These are phyloP conservation scores for Phaeodactylum tricornutum DNA, from an alignment of 108 stramenopile genomes.

Conservation along the genomic window DNA sequence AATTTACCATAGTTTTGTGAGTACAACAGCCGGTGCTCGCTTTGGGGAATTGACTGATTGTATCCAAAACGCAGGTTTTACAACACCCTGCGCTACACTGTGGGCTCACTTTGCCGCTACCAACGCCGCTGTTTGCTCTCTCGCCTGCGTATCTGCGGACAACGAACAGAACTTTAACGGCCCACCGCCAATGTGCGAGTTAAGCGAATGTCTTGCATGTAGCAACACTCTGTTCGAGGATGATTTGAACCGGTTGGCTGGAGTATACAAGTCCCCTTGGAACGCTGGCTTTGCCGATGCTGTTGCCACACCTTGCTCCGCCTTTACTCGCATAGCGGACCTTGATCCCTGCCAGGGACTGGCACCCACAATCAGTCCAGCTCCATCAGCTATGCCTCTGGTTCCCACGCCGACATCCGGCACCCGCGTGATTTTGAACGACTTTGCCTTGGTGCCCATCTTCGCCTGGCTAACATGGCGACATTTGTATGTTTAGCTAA, in stretches of 20 bases:
- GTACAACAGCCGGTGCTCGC: no score
- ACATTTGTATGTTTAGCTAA: no score
- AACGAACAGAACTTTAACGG: conserved; percentile 8
- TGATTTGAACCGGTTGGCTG: conserved; percentile 16
- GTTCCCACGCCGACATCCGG: no score
- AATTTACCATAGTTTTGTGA: no score
- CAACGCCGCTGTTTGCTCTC: conserved; percentile 10
- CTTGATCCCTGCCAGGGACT: conserved; percentile 13
- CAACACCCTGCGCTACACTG: conserved; percentile 6
- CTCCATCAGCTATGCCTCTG: no score
- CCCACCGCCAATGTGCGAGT: conserved; percentile 10
- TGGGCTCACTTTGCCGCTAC: conserved; percentile 21
- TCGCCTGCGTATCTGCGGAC: background rate
- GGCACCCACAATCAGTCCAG: conserved; percentile 2
- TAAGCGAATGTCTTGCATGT: conserved; percentile 11
- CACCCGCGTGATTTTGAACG: no score
- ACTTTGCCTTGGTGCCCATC: no score
- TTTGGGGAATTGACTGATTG: conserved; percentile 9
- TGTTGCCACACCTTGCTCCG: conserved; percentile 7
- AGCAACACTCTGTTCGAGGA: conserved; percentile 5
- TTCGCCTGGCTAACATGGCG: no score
- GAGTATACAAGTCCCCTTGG: conserved; percentile 1
- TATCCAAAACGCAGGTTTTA: conserved; percentile 9
- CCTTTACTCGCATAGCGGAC: conserved; percentile 6
- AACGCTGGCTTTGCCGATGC: conserved; percentile 16